Evolutionary conservation across 495 filamentous ascomycete genomes (phyloP).

Genomic region (Penicillium macrosclerotiorum): DNA sequence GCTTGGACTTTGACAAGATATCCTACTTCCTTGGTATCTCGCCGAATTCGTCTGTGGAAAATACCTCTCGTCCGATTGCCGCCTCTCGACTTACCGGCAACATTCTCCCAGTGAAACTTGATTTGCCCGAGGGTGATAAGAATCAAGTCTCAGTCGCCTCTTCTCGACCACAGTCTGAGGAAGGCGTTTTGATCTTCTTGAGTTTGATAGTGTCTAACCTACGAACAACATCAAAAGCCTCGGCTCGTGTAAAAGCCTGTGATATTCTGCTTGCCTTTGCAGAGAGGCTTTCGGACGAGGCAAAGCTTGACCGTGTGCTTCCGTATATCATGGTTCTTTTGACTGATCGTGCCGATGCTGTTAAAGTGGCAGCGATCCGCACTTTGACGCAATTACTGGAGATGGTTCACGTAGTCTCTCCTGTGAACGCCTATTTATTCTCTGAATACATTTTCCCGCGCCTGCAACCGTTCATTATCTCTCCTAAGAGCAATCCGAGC

Average conservation of each 20-base stretch:
- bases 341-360: slow-evolving; percentile 75
- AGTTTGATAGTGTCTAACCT: slow-evolving; percentile 83
- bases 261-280: slow-evolving; percentile 92
- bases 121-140: slow-evolving; percentile 76
- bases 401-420: slow-evolving; percentile 82
- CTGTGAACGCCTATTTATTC: slow-evolving; percentile 93
- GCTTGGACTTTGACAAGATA: slow-evolving; percentile 95
- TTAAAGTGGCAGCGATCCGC: slow-evolving; percentile 80
- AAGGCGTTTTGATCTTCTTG: slow-evolving; percentile 90
- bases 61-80: neutral
- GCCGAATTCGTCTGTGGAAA: neutral
- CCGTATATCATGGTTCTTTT: slow-evolving; percentile 83
- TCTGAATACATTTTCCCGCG: slow-evolving; percentile 91
- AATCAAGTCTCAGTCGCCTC: slow-evolving; percentile 48
- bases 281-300: slow-evolving; percentile 89
- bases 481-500: slow-evolving; percentile 54
- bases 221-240: slow-evolving; percentile 81
- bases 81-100: slow-evolving; percentile 33
- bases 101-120: slow-evolving; percentile 75
- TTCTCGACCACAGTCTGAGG: slow-evolving; percentile 50
- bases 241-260: slow-evolving; percentile 85
- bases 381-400: slow-evolving; percentile 85
- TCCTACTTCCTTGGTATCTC: slow-evolving; percentile 74
- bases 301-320: slow-evolving; percentile 90
- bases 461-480: slow-evolving; percentile 67